Evolutionary conservation across 1,284 basidiomycete species (phyloP).

Genomic region (Ceratobasidium sp.): DNA sequence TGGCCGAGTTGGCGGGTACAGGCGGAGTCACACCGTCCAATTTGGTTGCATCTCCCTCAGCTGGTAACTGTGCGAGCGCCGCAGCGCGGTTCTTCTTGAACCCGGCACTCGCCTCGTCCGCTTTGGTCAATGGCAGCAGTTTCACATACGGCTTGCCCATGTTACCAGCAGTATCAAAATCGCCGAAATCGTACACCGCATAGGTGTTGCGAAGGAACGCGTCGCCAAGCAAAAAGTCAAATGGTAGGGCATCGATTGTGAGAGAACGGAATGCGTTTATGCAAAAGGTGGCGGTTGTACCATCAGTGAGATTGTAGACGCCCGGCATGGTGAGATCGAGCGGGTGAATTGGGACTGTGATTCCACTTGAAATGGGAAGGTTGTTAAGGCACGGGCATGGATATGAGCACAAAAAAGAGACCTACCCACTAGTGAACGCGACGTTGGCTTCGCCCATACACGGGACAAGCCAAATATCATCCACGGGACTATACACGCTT

Average conservation of each 20-base stretch:
- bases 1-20: slow-evolving; percentile 8
- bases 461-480: slow-evolving; percentile 71
- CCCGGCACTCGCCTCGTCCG: slow-evolving; percentile 68
- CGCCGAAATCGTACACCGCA: slow-evolving; percentile 85
- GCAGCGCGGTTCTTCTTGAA: slow-evolving; percentile 72
- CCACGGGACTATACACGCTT: slow-evolving; percentile 58
- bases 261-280: slow-evolving; percentile 70
- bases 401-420: slow-evolving; percentile 32
- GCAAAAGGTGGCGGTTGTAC: slow-evolving; percentile 51
- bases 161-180: slow-evolving; percentile 61
- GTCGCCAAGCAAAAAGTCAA: slow-evolving; percentile 77
- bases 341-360: slow-evolving; percentile 56
- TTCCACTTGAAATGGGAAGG: slow-evolving; percentile 54
- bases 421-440: slow-evolving; percentile 74
- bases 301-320: slow-evolving; percentile 51
- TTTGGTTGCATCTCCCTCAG: slow-evolving; percentile 11
- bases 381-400: not conserved
- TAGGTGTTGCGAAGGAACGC: slow-evolving; percentile 83
- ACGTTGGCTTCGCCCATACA: slow-evolving; percentile 74
- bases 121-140: slow-evolving; percentile 69
- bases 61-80: slow-evolving; percentile 42
- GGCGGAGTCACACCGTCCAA: slow-evolving; percentile 1
- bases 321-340: slow-evolving; percentile 67
- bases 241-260: slow-evolving; percentile 63
- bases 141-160: slow-evolving; percentile 74